Conservation (phyloP, 1,284 basidiomycete genomes). For the Cutaneotrichosporon spelunceum region DNA sequence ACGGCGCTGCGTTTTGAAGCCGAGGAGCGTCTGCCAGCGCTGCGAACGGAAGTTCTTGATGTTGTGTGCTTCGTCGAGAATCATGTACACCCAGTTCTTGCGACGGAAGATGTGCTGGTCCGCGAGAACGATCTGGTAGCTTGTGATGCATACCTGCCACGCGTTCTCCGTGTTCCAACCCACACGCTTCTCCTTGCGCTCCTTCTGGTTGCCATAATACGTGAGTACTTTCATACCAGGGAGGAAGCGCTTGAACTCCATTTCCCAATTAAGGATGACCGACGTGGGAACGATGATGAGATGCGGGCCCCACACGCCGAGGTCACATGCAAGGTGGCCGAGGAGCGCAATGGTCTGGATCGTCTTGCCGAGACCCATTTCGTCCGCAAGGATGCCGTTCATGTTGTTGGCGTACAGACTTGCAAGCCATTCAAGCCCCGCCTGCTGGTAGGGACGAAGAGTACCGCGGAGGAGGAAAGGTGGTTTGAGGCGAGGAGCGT, state of each 20-base stretch:
- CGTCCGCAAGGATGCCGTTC: constrained; percentile 80
- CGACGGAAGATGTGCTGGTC: constrained; percentile 94
- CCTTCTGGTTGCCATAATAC: constrained; percentile 87
- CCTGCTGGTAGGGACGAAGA: constrained; percentile 89
- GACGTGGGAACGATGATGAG: constrained; percentile 93
- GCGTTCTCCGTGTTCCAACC: constrained; percentile 91
- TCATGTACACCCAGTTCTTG: constrained; percentile 94
- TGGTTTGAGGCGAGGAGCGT: constrained; percentile 60
- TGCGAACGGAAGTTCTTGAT: constrained; percentile 98
- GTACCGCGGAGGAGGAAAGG: constrained; percentile 82
- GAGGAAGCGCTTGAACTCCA: constrained; percentile 98
- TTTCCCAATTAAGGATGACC: constrained; percentile 96
- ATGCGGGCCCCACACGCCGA: constrained; percentile 95
- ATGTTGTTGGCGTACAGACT: constrained; percentile 79
- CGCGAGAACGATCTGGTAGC: constrained; percentile 86
- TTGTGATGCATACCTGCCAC: constrained; percentile 95
- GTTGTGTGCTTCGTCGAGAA: constrained; percentile 95
- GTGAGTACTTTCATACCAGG: constrained; percentile 89
- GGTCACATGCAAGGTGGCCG: constrained; percentile 88
- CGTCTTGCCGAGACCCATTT: constrained; percentile 92
- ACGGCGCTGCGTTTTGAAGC: constrained; percentile 85
- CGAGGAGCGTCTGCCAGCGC: constrained; percentile 90
- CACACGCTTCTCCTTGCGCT: constrained; percentile 85
- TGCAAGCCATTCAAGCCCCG: constrained; percentile 92
- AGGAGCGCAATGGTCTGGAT: constrained; percentile 93